Evolutionary conservation across 805 yeast species (phyloP), one percentile per base, ranked within the genome.

Genomic region (Saturnispora saitoi): DNA sequence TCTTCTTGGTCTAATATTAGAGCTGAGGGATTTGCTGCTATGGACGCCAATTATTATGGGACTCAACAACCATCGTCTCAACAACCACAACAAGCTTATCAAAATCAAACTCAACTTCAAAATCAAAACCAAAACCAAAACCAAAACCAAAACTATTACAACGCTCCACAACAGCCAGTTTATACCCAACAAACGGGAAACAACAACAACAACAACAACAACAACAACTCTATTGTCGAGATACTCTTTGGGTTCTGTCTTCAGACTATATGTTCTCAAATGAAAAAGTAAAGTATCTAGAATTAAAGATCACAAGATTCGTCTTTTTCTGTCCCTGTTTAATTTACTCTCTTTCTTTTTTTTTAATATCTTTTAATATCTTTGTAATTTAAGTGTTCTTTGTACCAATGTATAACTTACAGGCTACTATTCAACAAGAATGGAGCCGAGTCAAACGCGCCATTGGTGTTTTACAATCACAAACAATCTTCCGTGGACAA

Each of bases 21-120:
- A 50, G 58, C 64, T 4, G 56, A 61, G 42, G 68, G 68, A 17
- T 54, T 63, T 30, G 67, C 67, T 15, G 64, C 67, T 3, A 62
- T 63, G 67, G 55, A 47, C 32, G 64, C 56, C 34, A 58, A 55
- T 29, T 60, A 57, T 41, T 47, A 55, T 49, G 49, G 49, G 3
- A 22, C 29, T 9, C 51, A 36, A 47, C 45, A 55, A 53, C 28
- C 55, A 49, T 17, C 45, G 4, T 54, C 49, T 31, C 32, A 44
- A 19, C 55, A 56, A 19, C 61, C 57, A 43, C 61, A 54, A 34
- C 57, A 54, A 11, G 34, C 34, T 32, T 43, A 50, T 15, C 52
- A 54, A 20, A 56, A n/a, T n/a, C n/a, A n/a, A n/a, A n/a, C n/a
- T n/a, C n/a, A n/a, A n/a, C n/a, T n/a, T n/a, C n/a, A n/a, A n/a